phyloP scores from a whole-genome alignment of 2,329 filamentous ascomycete genomes.

The Hymenoscyphus linearis region DNA sequence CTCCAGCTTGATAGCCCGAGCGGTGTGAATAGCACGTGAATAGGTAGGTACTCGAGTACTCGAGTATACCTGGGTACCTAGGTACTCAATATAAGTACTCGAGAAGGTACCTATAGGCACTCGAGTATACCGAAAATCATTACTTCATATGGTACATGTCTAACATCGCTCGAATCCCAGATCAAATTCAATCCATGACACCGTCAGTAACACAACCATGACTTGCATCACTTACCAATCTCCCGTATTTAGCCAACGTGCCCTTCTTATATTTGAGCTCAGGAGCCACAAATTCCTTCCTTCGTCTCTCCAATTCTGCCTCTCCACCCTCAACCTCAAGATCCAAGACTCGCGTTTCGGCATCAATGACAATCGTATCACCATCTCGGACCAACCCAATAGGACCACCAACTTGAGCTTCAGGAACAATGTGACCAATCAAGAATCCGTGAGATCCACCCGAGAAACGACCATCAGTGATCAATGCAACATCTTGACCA shows the following conservation, averaged over 20 bases:
- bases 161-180: neutral
- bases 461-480: conserved; percentile 63
- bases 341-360: conserved; percentile 49
- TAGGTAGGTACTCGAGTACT: no score
- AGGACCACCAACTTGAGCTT: conserved; percentile 55
- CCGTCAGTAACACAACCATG: conserved; percentile 54
- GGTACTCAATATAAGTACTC: no score
- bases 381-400: conserved; percentile 54
- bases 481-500: conserved; percentile 63
- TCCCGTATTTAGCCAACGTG: conserved; percentile 54
- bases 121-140: no score
- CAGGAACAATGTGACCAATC: conserved; percentile 57
- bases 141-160: neutral
- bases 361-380: conserved; percentile 56
- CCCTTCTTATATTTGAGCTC: conserved; percentile 53
- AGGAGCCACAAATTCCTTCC: conserved; percentile 47
- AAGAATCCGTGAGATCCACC: conserved; percentile 57
- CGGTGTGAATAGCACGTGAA: no score
- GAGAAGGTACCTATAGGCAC: no score
- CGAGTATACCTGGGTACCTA: no score
- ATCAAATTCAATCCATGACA: neutral
- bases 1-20: no score
- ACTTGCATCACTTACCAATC: conserved; percentile 50
- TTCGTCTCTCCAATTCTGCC: conserved; percentile 44
- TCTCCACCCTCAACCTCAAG: conserved; percentile 41